Evolutionary conservation across 2,329 filamentous ascomycete genomes (phyloP).

Genomic region (Furcasterigmium furcatum): DNA sequence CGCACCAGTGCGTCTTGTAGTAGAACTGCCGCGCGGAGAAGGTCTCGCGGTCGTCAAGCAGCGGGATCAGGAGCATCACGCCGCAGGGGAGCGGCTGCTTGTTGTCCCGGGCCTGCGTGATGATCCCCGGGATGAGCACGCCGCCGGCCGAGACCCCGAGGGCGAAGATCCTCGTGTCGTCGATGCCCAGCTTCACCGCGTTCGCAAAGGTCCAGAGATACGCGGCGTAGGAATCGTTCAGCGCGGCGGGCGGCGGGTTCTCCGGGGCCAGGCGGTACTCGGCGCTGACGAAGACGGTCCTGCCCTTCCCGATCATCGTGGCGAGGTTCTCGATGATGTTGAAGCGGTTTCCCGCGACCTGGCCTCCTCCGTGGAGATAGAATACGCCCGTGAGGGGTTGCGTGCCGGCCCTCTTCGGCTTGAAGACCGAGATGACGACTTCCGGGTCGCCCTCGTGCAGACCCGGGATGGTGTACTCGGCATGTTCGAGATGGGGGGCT

Average conservation of each 20-base stretch:
- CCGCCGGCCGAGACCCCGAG: constrained; percentile 40
- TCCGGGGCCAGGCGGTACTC: constrained; percentile 46
- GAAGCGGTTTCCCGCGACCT: constrained; percentile 8
- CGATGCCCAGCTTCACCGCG: constrained; percentile 33
- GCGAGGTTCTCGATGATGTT: constrained; percentile 2
- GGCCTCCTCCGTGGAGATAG: constrained; percentile 7
- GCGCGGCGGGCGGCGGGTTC: constrained; percentile 16
- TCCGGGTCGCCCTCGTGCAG: not conserved
- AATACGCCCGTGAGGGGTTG: not conserved
- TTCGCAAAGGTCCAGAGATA: constrained; percentile 29
- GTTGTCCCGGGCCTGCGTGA: constrained; percentile 31
- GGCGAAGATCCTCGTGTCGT: constrained; percentile 32
- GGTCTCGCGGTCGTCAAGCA: constrained; percentile 41
- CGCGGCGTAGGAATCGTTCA: constrained; percentile 21
- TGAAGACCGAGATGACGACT: not conserved
- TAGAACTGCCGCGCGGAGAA: constrained; percentile 25
- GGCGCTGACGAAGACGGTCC: constrained; percentile 33
- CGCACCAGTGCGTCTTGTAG: constrained; percentile 28
- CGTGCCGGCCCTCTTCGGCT: not conserved
- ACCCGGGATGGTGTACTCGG: not conserved
- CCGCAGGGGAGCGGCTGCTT: constrained; percentile 25
- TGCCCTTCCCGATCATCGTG: constrained; percentile 3
- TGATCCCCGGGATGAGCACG: constrained; percentile 32
- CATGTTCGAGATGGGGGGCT: not conserved
- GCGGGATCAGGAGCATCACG: constrained; percentile 41